Evolutionary conservation across 495 filamentous ascomycete genomes (phyloP), one percentile per base, ranked within the genome.

Genomic region (Penicillium paradoxum): DNA sequence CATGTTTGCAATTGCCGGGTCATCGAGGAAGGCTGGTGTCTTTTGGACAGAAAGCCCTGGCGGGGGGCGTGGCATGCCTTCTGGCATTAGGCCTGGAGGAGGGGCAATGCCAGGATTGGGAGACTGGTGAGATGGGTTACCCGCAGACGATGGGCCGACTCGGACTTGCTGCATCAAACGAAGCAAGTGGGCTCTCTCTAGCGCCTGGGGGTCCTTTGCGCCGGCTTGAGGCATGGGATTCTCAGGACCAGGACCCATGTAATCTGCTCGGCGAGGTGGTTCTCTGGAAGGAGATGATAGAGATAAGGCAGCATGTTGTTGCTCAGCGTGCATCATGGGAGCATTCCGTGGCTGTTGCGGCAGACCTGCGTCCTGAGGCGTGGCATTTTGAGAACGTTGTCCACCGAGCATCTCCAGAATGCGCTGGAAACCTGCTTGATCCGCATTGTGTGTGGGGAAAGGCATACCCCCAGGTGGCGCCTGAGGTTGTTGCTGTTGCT

Each of bases 351-450:
- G 59, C 37, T 64, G 55, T 39, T 73, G 70, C 22, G 51, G 34
- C 14, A 45, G 29, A 25, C 53, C 58, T 37, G 62, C 62, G 21
- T 71, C 65, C 29, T 73, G 66, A 47, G 75, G 73, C 4, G 75
- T 78, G 18, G 60, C 54, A 57, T 68, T 76, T 41, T 64, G 62
- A 4, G 73, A 75, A 33, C 67, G 72, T 37, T 68, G 76, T 6
- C 78, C 77, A 49, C 75, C 81, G 33, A 98, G 81, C 79, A 97
- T 95, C 54, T 88, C 81, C 29, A 98, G 71, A 36, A 98, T 86
- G 40, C 85, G 82, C 53, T 92, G 86, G 65, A 98, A 98, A 1
- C 89, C 93, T 72, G 89, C 84, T 68, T 89, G 91, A 54, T 98
- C 92, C 19, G 87, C 85, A 51, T 78, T 77, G 30, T 78, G 77